phyloP scores from a whole-genome alignment of 129 eudicot species.

The Arctium minus region DNA sequence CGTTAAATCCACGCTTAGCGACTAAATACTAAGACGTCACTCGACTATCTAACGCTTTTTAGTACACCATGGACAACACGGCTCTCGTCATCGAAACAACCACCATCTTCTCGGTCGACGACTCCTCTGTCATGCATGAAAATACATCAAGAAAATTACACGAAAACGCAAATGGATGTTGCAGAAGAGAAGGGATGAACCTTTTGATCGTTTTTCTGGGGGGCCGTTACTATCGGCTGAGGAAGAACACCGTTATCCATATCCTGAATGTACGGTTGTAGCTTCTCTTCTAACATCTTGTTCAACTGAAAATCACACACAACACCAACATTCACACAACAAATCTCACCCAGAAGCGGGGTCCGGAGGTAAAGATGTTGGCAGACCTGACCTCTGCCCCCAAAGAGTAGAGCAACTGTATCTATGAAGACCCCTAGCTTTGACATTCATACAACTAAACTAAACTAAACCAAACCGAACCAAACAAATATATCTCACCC shows the following conservation, averaged over 20 bases:
- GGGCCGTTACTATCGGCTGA: conserved; percentile 44
- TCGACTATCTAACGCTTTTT: conserved; percentile 1
- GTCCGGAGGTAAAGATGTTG: neutral
- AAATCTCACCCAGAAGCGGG: neutral
- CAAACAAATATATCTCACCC: too few relatives aligned
- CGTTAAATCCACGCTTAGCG: neutral
- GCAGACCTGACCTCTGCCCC: neutral
- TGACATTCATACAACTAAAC: too few relatives aligned
- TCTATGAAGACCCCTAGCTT: too few relatives aligned
- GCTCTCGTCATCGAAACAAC: conserved; percentile 19
- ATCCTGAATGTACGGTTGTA: conserved; percentile 66
- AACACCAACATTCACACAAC: neutral
- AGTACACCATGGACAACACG: neutral
- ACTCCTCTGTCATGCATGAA: conserved; percentile 4
- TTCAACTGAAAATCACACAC: conserved; percentile 47
- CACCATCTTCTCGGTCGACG: conserved; percentile 35
- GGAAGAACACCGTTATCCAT: conserved; percentile 53
- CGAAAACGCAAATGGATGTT: neutral
- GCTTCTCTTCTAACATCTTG: conserved; percentile 77
- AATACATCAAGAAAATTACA: neutral
- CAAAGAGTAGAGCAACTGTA: too few relatives aligned
- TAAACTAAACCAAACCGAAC: too few relatives aligned
- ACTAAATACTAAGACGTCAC: conserved; percentile 10
- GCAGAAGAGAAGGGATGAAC: conserved; percentile 28
- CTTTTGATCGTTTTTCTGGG: conserved; percentile 48